Evolutionary conservation across 192 early-diverging fungal species (phyloP).

Genomic region (Lobosporangium transversale): DNA sequence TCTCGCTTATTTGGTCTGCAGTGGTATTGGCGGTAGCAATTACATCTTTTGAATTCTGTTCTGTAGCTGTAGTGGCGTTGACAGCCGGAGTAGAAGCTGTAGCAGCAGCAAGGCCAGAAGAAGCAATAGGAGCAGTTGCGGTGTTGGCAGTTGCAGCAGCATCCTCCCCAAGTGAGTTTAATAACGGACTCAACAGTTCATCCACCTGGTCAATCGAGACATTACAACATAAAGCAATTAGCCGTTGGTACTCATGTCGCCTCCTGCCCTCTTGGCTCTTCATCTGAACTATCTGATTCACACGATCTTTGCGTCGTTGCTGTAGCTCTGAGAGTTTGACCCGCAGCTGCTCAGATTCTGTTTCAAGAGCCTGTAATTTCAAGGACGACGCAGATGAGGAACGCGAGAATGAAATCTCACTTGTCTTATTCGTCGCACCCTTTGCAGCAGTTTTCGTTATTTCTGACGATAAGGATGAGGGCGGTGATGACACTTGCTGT

Average conservation of each 20-base stretch:
- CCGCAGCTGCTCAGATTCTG: slow-evolving; percentile 6
- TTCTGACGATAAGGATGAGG: neutral
- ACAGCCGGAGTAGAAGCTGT: neutral
- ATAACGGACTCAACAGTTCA: slow-evolving; percentile 62
- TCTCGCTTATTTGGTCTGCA: too few species aligned
- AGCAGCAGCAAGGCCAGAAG: neutral
- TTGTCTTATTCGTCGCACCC: neutral
- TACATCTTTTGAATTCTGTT: too few species aligned
- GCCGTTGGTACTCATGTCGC: slow-evolving; percentile 68
- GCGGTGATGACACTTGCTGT: neutral
- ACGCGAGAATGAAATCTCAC: neutral
- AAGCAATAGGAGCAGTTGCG: neutral
- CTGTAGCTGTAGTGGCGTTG: too few species aligned
- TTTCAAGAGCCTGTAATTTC: slow-evolving; percentile 8
- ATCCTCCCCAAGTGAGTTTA: slow-evolving; percentile 70
- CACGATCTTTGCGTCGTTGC: slow-evolving; percentile 32
- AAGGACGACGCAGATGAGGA: neutral
- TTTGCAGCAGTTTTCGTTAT: neutral
- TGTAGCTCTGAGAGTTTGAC: slow-evolving; percentile 17
- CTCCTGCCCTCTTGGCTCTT: slow-evolving; percentile 38
- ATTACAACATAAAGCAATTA: slow-evolving; percentile 75
- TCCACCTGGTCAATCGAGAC: slow-evolving; percentile 71
- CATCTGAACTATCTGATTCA: slow-evolving; percentile 20
- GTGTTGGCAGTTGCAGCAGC: neutral
- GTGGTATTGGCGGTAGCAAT: too few species aligned